Evolutionary conservation across 164 flowering plant genomes (phyloP).

Genomic region (Cinnamomum chago): DNA sequence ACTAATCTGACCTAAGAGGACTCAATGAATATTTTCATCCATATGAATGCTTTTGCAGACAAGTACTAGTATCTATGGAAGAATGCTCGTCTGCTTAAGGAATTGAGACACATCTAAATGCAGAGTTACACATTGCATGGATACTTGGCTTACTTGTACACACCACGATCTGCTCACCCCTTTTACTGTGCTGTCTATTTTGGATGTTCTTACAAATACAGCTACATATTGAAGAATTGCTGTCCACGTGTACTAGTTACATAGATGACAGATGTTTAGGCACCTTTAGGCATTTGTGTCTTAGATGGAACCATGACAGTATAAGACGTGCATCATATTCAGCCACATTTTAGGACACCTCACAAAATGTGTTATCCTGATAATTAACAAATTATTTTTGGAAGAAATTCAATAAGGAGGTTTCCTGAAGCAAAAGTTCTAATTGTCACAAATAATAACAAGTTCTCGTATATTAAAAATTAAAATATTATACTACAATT

Average conservation of each 20-base stretch:
- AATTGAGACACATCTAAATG: background rate
- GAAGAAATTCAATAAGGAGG: too few relatives aligned
- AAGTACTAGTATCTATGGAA: background rate
- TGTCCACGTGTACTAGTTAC: background rate
- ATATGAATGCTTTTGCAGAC: background rate
- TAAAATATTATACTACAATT: too few relatives aligned
- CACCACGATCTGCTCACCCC: too few relatives aligned
- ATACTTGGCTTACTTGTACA: background rate
- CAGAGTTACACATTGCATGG: background rate
- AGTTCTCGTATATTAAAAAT: too few relatives aligned
- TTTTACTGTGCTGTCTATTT: too few relatives aligned
- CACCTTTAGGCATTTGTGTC: background rate
- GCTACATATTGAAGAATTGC: background rate
- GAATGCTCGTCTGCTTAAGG: background rate
- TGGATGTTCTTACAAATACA: background rate
- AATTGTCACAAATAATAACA: too few relatives aligned
- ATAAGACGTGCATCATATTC: background rate
- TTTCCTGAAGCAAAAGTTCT: too few relatives aligned
- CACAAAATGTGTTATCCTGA: too few relatives aligned
- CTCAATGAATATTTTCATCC: background rate
- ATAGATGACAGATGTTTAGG: background rate
- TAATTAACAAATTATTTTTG: too few relatives aligned
- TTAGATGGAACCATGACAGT: background rate
- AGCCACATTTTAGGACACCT: background rate
- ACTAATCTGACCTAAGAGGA: background rate